Percentiles rank a stretch among this genome's conserved stretches.
Conservation (phyloP, 1,284 basidiomycete genomes). For the Lignosus rhinocerotis region DNA sequence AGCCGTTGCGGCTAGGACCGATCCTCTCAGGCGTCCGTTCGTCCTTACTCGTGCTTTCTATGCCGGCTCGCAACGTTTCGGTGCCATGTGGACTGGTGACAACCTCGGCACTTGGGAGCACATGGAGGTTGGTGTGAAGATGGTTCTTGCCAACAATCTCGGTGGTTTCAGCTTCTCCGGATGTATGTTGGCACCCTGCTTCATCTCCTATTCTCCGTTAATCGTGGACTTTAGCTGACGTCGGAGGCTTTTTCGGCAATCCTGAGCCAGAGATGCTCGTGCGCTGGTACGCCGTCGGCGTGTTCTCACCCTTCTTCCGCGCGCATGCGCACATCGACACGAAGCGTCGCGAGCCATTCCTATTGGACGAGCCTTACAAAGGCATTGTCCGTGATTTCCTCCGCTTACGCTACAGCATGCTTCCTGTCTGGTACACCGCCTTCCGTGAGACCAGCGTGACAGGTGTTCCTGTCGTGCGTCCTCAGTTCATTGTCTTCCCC, state of each 20-base stretch:
- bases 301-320: slow-evolving; percentile 97
- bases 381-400: slow-evolving; percentile 80
- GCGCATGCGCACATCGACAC: slow-evolving; percentile 99
- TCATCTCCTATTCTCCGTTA: background rate
- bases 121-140: slow-evolving; percentile 91
- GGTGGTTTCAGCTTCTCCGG: slow-evolving; percentile 95
- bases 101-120: slow-evolving; percentile 98
- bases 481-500: slow-evolving; percentile 94
- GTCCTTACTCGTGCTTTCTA: slow-evolving; percentile 95
- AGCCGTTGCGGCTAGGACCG: slow-evolving; percentile 77
- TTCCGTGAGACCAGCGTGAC: slow-evolving; percentile 85
- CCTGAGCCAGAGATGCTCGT: slow-evolving; percentile 93
- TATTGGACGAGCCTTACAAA: slow-evolving; percentile 89
- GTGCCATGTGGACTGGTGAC: slow-evolving; percentile 99
- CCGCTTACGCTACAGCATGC: slow-evolving; percentile 82
- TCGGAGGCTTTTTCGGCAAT: slow-evolving; percentile 99
- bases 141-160: slow-evolving; percentile 89
- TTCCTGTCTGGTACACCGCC: slow-evolving; percentile 96
- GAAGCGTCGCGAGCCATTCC: slow-evolving; percentile 94
- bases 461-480: slow-evolving; percentile 84
- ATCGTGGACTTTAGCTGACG: slow-evolving; percentile 67
- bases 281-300: slow-evolving; percentile 96
- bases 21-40: slow-evolving; percentile 82
- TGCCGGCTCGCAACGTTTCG: slow-evolving; percentile 93
- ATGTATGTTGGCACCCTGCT: slow-evolving; percentile 61